Evolutionary conservation across 2,329 filamentous ascomycete species (phyloP).

Genomic region (Sarocladiaceae sp.): DNA sequence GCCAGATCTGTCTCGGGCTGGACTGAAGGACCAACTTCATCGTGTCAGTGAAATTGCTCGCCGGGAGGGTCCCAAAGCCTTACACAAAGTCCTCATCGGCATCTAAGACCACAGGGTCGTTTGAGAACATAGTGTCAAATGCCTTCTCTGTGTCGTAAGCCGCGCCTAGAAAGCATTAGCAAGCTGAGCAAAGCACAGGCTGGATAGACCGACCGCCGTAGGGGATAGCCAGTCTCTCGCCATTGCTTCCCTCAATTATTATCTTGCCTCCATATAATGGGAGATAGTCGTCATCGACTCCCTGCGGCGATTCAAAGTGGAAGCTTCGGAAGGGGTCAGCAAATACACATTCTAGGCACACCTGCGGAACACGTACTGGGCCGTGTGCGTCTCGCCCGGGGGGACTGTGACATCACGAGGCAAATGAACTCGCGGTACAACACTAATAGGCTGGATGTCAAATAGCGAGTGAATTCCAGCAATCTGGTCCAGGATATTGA

Average conservation of each 20-base stretch:
- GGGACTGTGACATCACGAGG: slow-evolving; percentile 19
- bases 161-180: slow-evolving; percentile 19
- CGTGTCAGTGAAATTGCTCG: neutral
- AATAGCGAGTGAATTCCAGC: slow-evolving; percentile 23
- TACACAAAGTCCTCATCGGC: slow-evolving; percentile 19
- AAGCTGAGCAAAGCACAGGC: neutral
- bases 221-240: slow-evolving; percentile 34
- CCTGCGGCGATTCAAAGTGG: slow-evolving; percentile 21
- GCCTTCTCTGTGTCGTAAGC: slow-evolving; percentile 32
- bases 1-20: slow-evolving; percentile 19
- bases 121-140: slow-evolving; percentile 30
- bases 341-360: neutral
- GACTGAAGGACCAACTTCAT: slow-evolving; percentile 25
- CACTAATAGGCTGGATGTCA: slow-evolving; percentile 19
- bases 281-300: slow-evolving; percentile 25
- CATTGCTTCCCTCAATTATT: slow-evolving; percentile 30
- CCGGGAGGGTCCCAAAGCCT: neutral
- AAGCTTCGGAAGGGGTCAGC: slow-evolving; percentile 17
- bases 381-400: slow-evolving; percentile 22
- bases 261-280: slow-evolving; percentile 40
- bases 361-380: slow-evolving; percentile 18
- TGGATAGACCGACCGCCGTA: slow-evolving; percentile 29
- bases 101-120: slow-evolving; percentile 20
- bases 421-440: slow-evolving; percentile 23
- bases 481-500: slow-evolving; percentile 24